Evolutionary conservation across 306 rosid genomes (phyloP).

Genomic region (Pyrus betulifolia): DNA sequence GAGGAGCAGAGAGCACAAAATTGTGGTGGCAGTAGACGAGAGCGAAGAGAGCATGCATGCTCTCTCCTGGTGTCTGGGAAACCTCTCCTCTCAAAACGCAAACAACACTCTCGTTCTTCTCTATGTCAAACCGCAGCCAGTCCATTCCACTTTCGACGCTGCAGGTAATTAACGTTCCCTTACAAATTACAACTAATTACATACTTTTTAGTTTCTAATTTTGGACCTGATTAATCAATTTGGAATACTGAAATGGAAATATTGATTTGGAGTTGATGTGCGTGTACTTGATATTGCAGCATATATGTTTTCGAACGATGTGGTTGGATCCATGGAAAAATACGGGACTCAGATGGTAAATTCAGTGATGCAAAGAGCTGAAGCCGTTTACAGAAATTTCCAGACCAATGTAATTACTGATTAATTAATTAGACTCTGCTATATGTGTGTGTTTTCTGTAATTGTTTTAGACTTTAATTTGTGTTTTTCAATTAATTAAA

Average conservation of each 20-base stretch:
- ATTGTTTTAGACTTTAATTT: not conserved
- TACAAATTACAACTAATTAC: no score
- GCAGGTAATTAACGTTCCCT: constrained; percentile 29
- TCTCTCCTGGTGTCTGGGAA: constrained; percentile 62
- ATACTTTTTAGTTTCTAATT: no score
- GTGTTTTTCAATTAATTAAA: no score
- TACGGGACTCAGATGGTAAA: constrained; percentile 38
- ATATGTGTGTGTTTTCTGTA: not conserved
- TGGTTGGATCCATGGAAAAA: constrained; percentile 44
- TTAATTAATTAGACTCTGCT: not conserved
- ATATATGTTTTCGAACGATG: constrained; percentile 47
- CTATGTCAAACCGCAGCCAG: constrained; percentile 65
- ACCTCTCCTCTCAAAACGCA: constrained; percentile 36
- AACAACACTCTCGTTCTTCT: constrained; percentile 42
- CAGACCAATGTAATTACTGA: constrained; percentile 17
- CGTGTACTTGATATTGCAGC: constrained; percentile 26
- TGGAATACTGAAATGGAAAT: not conserved
- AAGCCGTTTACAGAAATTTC: constrained; percentile 39
- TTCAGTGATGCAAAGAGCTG: constrained; percentile 74
- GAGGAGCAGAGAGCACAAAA: constrained; percentile 34
- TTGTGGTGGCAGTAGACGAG: constrained; percentile 78
- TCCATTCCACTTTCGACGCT: constrained; percentile 50
- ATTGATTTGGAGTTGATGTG: not conserved
- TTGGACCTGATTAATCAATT: not conserved
- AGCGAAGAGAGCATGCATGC: constrained; percentile 81